Conservation (phyloP, 2,329 filamentous ascomycete genomes). For the Graphium sp. region DNA sequence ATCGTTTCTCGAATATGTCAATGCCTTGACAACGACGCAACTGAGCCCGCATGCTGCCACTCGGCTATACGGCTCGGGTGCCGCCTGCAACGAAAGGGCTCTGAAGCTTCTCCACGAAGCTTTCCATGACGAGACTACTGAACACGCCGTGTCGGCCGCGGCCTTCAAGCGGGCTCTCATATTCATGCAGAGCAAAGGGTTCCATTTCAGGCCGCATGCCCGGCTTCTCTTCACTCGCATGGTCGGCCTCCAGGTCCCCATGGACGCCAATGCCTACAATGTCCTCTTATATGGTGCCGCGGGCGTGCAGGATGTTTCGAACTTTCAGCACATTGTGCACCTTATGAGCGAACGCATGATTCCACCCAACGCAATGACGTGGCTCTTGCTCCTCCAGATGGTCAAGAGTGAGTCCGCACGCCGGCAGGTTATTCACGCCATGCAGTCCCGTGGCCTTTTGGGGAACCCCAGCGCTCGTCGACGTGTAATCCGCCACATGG, state of each 20-base stretch:
- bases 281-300: constrained; percentile 24
- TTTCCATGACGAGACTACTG: constrained; percentile 18
- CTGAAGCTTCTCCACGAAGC: constrained; percentile 18
- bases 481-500: constrained; percentile 23
- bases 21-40: constrained; percentile 19
- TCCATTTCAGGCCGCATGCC: constrained; percentile 10
- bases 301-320: constrained; percentile 19
- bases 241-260: constrained; percentile 17
- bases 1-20: constrained; percentile 23
- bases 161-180: constrained; percentile 25
- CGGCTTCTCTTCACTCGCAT: constrained; percentile 18
- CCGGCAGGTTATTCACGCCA: constrained; percentile 25
- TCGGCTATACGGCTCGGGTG: constrained; percentile 16
- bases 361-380: constrained; percentile 25
- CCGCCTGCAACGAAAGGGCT: constrained; percentile 19
- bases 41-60: constrained; percentile 15
- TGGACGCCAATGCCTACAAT: constrained; percentile 30
- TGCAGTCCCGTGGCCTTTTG: constrained; percentile 27
- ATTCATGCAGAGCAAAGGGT: constrained; percentile 17
- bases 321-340: constrained; percentile 21
- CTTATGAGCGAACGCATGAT: constrained; percentile 22
- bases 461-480: constrained; percentile 16
- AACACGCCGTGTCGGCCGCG: constrained; percentile 16
- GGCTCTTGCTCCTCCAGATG: constrained; percentile 29
- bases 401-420: constrained; percentile 41